Percentiles rank a stretch among this genome's conserved stretches.
Evolutionary conservation across 2,329 filamentous ascomycete genomes (phyloP).

Genomic region (Xylaria multiplex): DNA sequence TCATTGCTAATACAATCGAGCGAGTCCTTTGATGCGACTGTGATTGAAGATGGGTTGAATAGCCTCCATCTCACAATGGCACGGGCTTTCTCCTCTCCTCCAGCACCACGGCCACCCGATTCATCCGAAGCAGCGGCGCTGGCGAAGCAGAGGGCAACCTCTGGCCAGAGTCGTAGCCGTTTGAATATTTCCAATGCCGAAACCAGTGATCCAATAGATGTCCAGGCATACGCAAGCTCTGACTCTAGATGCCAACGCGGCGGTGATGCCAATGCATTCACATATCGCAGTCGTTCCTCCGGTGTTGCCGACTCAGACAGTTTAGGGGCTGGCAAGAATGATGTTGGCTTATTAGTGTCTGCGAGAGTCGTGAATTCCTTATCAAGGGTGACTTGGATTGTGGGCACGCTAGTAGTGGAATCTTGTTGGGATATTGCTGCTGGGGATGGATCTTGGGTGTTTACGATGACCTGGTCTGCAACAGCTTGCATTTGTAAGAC

Average conservation of each 20-base stretch:
- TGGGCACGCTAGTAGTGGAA: constrained; percentile 50
- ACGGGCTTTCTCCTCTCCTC: constrained; percentile 81
- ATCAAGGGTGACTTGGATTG: constrained; percentile 58
- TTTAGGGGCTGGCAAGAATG: constrained; percentile 83
- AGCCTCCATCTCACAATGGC: constrained; percentile 81
- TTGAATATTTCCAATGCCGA: constrained; percentile 97
- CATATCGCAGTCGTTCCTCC: constrained; percentile 79
- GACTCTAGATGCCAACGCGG: constrained; percentile 94
- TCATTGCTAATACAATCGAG: constrained; percentile 58
- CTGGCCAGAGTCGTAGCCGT: constrained; percentile 90
- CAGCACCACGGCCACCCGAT: constrained; percentile 62
- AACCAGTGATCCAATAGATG: constrained; percentile 83
- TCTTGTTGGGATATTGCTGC: constrained; percentile 38
- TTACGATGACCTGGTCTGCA: constrained; percentile 92
- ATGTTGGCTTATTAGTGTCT: constrained; percentile 65
- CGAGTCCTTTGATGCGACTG: constrained; percentile 41
- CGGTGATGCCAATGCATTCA: constrained; percentile 84
- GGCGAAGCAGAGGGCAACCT: constrained; percentile 90
- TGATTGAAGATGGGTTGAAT: constrained; percentile 69
- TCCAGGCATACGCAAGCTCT: constrained; percentile 93
- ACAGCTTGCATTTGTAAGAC: constrained; percentile 93
- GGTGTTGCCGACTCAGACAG: constrained; percentile 81
- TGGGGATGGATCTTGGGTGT: constrained; percentile 63
- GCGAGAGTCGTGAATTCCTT: constrained; percentile 36
- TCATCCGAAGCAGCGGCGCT: constrained; percentile 67